Evolutionary conservation across 306 rosid species (phyloP).

Genomic region (Amphicarpaea edgeworthii): DNA sequence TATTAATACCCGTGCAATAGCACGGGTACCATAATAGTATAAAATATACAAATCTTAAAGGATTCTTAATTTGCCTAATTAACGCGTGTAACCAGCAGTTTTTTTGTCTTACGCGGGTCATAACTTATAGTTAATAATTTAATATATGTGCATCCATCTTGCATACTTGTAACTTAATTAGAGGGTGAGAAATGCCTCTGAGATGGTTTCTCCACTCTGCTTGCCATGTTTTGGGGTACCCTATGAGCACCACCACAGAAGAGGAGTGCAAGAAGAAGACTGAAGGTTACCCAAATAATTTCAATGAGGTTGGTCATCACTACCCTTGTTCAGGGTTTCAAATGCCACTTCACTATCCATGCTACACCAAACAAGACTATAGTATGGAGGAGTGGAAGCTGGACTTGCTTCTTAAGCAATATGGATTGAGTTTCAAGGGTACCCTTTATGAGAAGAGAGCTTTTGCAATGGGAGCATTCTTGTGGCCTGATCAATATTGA

Average conservation of each 20-base stretch:
- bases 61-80: constrained; percentile 40
- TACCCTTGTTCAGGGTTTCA: constrained; percentile 54
- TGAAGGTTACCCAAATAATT: constrained; percentile 26
- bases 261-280: background rate
- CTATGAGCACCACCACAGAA: constrained; percentile 21
- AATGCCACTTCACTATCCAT: constrained; percentile 90
- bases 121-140: too few relatives aligned
- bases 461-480: constrained; percentile 73
- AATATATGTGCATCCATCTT: too few relatives aligned
- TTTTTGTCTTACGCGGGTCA: constrained; percentile 34
- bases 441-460: constrained; percentile 64
- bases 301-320: constrained; percentile 35
- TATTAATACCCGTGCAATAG: too few relatives aligned
- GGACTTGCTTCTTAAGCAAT: constrained; percentile 70
- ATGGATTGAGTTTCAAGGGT: constrained; percentile 64
- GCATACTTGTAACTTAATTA: too few relatives aligned
- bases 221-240: constrained; percentile 54
- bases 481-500: constrained; percentile 76
- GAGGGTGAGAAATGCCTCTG: constrained; percentile 44
- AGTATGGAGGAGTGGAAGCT: constrained; percentile 83
- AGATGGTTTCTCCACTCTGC: constrained; percentile 62
- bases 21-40: too few relatives aligned
- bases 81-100: constrained; percentile 24
- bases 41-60: too few relatives aligned
- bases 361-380: constrained; percentile 66